phyloP scores from a whole-genome alignment of 495 filamentous ascomycete genomes.

The Xylaria castorea region DNA sequence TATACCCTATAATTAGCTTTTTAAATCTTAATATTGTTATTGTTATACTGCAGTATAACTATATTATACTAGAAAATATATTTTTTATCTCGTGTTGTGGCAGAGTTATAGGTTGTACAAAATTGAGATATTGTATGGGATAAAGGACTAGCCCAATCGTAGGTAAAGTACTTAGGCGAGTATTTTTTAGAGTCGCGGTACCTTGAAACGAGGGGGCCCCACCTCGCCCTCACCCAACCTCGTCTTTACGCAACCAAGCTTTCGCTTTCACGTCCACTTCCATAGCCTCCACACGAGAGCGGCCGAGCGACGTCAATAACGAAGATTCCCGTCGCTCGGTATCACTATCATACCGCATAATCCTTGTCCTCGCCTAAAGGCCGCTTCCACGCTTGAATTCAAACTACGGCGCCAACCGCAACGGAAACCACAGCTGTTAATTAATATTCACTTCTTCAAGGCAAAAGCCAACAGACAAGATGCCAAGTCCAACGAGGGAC shows the following conservation, averaged over 20 bases:
- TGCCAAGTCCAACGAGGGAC: slow-evolving; percentile 51
- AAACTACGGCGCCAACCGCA: background rate
- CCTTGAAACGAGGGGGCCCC: background rate
- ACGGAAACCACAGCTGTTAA: background rate
- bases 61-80: too few species aligned
- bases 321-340: slow-evolving; percentile 8
- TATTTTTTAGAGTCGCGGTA: background rate
- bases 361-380: background rate
- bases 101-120: too few species aligned
- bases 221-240: slow-evolving; percentile 8
- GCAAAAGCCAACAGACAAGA: slow-evolving; percentile 27
- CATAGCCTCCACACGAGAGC: background rate
- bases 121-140: too few species aligned
- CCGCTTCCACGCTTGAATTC: background rate
- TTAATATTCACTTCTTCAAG: background rate
- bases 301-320: slow-evolving; percentile 11
- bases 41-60: too few species aligned
- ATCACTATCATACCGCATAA: background rate
- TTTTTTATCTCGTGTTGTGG: too few species aligned
- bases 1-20: too few species aligned
- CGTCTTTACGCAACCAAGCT: background rate
- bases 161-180: background rate
- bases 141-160: too few species aligned
- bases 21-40: too few species aligned
- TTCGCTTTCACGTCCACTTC: background rate